Evolutionary conservation across 176 grass and related monocot species (phyloP), one percentile per base, ranked within the genome.

Genomic region (Musa beccarii): DNA sequence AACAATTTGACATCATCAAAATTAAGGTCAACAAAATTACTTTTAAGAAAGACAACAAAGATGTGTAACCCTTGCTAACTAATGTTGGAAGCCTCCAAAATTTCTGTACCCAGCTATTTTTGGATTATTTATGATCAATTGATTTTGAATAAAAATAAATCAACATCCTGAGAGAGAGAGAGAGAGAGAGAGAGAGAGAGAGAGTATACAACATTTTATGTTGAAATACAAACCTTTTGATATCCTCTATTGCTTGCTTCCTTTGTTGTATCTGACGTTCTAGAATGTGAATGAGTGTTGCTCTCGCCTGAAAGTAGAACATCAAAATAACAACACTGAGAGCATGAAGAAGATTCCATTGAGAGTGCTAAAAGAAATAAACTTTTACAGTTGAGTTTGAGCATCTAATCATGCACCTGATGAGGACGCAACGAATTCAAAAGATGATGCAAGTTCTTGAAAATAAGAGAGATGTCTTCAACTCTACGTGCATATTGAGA

Each of bases 401-500:
- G 34, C 34, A 49, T 49, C 17, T 49, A 69, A 49, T 51, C 13
- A 21, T 53, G 23, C 23, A 97, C 94, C 84, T 97, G 90, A 82
- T 97, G 88, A 34, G 94, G 94, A 11, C 88, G 78, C 22, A 93
- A 75, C 70, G 94, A 93, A 84, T 98, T 98, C 49, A 89, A 88
- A 82, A 93, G 80, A 81, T 93, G 94, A 28, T 98, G 90, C 22
- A 91, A 75, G 75, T 98, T 98, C 71, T 88, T 84, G 86, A 93
- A 91, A 78, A 98, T 98, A 19, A 93, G 88, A 4, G 90, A 93
- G 59, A 98, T 91, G 43, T 93, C 94, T 81, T 98, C 94, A 2
- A 98, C 88, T 78, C 90, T 91, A 51, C 84, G 82, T 76, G 94
- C 86, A 89, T 89, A 93, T 81, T 98, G 90, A 79, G 94, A 93